phyloP scores from a whole-genome alignment of 129 eudicot species.

The Lactuca sativa region DNA sequence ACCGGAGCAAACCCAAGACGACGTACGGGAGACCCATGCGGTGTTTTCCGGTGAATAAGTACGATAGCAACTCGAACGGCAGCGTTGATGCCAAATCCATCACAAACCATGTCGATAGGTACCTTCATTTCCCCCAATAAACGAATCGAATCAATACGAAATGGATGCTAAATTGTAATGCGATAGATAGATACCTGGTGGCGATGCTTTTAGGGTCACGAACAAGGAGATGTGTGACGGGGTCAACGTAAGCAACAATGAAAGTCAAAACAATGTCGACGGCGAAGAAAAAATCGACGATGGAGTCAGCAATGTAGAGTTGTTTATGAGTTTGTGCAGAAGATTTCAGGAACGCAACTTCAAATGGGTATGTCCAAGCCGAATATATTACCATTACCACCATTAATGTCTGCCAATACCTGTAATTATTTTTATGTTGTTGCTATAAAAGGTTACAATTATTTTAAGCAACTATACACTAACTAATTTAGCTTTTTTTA shows the following conservation, averaged over 20 bases:
- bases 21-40: constrained; percentile 52
- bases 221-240: constrained; percentile 69
- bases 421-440: constrained; percentile 17
- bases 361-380: constrained; percentile 87
- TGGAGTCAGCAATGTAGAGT: constrained; percentile 61
- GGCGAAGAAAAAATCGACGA: constrained; percentile 73
- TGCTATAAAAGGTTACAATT: not conserved
- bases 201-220: constrained; percentile 61
- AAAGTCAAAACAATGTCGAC: constrained; percentile 79
- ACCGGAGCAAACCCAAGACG: constrained; percentile 74
- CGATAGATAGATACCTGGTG: constrained; percentile 43
- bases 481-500: not conserved
- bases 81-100: constrained; percentile 94
- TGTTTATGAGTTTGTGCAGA: constrained; percentile 26
- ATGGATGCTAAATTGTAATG: not conserved
- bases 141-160: constrained; percentile 1
- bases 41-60: constrained; percentile 59
- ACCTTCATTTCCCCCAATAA: constrained; percentile 38
- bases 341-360: constrained; percentile 68
- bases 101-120: constrained; percentile 83
- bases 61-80: constrained; percentile 64
- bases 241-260: constrained; percentile 76
- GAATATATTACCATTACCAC: constrained; percentile 74
- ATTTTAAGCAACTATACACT: not conserved
- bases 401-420: constrained; percentile 92